A percentile compares a stretch with the other conserved stretches of the same genome.
Conservation (phyloP, 139 green algal species). For the Chlorella sorokiniana region DNA sequence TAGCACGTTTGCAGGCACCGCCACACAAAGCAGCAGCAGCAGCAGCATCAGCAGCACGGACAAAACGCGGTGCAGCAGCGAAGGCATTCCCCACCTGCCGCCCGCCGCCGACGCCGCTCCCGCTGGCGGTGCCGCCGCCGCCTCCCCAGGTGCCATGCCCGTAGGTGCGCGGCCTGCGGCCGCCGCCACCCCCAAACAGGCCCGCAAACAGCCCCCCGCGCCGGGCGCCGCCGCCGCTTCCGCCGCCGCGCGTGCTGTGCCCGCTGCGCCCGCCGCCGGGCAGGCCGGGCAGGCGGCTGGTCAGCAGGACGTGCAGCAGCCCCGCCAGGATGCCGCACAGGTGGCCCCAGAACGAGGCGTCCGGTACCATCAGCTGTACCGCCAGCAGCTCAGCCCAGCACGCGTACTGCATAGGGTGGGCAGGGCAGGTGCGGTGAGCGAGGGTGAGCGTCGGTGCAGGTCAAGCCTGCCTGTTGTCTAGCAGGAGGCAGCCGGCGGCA, state of each 20-base stretch:
- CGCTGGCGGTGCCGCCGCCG: neutral
- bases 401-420: conserved; percentile 46
- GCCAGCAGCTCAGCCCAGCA: conserved; percentile 76
- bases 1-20: too few species aligned
- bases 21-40: too few species aligned
- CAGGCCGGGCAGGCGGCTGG: conserved; percentile 11
- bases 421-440: neutral
- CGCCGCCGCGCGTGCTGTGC: neutral
- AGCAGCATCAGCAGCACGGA: too few species aligned
- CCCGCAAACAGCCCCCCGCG: neutral
- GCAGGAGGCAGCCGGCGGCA: too few species aligned
- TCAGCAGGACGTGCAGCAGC: conserved; percentile 59
- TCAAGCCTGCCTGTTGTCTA: too few species aligned
- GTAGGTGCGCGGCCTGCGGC: neutral
- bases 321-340: conserved; percentile 77
- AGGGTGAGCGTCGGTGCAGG: neutral
- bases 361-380: conserved; percentile 62
- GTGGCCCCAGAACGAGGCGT: conserved; percentile 75
- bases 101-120: neutral
- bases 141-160: conserved; percentile 25
- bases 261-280: neutral
- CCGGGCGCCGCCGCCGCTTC: neutral
- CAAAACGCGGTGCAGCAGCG: neutral
- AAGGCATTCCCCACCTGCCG: too few species aligned
- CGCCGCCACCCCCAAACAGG: neutral